Evolutionary conservation across 1,139 yeast genomes (phyloP), one percentile per base, ranked within the genome.

Genomic region (Sugiyamaella neomexicana): DNA sequence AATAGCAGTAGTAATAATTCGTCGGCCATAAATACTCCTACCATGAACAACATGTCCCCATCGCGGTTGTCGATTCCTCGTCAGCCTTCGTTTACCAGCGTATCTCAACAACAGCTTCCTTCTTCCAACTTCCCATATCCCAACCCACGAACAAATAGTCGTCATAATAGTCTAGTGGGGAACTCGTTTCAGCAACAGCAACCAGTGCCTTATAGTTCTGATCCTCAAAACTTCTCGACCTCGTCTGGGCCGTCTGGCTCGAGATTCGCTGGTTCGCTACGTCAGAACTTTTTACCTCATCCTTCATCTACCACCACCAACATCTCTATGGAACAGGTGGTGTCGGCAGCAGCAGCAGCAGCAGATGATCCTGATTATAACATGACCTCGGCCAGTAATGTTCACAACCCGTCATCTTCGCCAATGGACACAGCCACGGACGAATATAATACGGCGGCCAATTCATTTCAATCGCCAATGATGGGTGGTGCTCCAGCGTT

Each of bases 241-340:
- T 50, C 34, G 34, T 29, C 58, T 6, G 41, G 41, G 1, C 49
- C 49, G 9, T 39, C 44, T 25, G 38, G 46, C 12, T 13, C 38
- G 13, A 34, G 38, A n/a, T 34, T 34, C n/a, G 38, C 16, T 8
- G 16, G 36, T 8, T 34, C 52, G 2, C 23, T 34, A 17, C 57
- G 58, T 38, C 63, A 61, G 27, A 54, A 58, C 29, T 65, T 66
- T 51, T 51, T 58, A 16, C 66, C 68, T 12, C 64, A 62, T 38
- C 66, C 70, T 12, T 59, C 67, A 12, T 56, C 59, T 2, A 58
- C 67, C 10, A 62, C 71, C 29, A 62, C 71, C 36, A 62, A 64
- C 52, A 58, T 67, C 50, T 59, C 70, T 46, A 64, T 65, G 63
- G 68, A 61, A 8, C 55, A 57, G 20, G 66, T 61, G 20, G 66